Percentiles rank a stretch among this genome's conserved stretches.
Conservation (phyloP, 352 stramenopile genomes). For the Saprolegnia parasitica region DNA sequence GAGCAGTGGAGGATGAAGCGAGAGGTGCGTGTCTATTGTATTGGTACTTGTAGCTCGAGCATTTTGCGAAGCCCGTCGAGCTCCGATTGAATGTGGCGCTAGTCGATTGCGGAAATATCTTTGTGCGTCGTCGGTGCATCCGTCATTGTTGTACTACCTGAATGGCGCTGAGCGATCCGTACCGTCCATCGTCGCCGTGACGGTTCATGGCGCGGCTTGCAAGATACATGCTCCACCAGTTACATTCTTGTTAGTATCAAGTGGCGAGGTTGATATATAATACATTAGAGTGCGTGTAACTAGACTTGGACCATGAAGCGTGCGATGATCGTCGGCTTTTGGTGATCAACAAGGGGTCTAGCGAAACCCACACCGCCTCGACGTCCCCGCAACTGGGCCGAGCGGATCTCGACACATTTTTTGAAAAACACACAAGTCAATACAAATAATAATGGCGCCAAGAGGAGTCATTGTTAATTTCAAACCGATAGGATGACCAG, state of each 20-base stretch:
- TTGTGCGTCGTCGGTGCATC: no score
- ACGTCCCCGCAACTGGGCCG: no score
- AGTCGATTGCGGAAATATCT: no score
- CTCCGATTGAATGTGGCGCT: constrained; percentile 8
- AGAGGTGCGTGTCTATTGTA: neutral
- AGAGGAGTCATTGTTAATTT: constrained; percentile 27
- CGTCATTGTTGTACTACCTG: no score
- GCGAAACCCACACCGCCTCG: no score
- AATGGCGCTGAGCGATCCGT: neutral
- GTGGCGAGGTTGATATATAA: neutral
- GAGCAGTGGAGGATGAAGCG: neutral
- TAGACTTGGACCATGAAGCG: no score
- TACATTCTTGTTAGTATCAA: neutral
- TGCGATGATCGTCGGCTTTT: no score
- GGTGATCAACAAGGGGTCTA: no score
- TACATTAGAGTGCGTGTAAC: no score
- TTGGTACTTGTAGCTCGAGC: constrained; percentile 16
- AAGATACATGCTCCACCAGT: neutral
- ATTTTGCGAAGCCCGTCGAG: constrained; percentile 24
- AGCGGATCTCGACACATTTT: no score
- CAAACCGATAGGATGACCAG: constrained; percentile 19
- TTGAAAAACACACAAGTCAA: no score
- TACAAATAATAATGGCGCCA: constrained; percentile 13
- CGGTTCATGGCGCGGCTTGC: neutral
- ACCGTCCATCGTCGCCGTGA: neutral